These are phyloP conservation scores for Colletotrichum tropicale DNA, from an alignment of 2,329 filamentous ascomycete genomes.

Conservation along the genomic window DNA sequence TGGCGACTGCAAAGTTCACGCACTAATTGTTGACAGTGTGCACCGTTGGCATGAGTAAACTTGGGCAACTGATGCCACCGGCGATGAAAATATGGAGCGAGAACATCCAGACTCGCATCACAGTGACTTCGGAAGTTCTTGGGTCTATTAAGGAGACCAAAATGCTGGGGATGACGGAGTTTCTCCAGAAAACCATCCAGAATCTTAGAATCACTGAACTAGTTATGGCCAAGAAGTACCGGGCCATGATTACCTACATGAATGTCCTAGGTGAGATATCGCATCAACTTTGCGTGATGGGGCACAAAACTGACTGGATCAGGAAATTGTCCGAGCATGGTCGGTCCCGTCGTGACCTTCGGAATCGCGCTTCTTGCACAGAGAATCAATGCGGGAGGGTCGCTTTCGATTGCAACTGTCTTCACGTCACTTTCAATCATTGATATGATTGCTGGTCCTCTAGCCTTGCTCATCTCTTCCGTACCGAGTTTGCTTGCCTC, in stretches of 20 bases:
- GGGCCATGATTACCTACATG: slow-evolving; percentile 14
- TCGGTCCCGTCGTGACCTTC: slow-evolving; percentile 24
- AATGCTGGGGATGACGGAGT: slow-evolving; percentile 30
- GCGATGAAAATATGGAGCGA: slow-evolving; percentile 32
- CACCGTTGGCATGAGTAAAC: slow-evolving; percentile 27
- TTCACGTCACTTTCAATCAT: slow-evolving; percentile 30
- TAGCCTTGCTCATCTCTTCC: slow-evolving; percentile 23
- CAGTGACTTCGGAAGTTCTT: slow-evolving; percentile 30
- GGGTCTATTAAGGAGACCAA: slow-evolving; percentile 34
- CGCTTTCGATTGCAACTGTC: slow-evolving; percentile 6
- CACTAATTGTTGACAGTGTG: slow-evolving; percentile 22
- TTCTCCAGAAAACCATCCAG: slow-evolving; percentile 22
- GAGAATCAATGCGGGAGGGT: neutral
- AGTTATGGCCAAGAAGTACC: slow-evolving; percentile 23
- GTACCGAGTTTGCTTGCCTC: slow-evolving; percentile 26
- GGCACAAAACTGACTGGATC: neutral
- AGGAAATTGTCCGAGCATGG: slow-evolving; percentile 13
- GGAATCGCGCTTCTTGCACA: slow-evolving; percentile 22
- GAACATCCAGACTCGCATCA: slow-evolving; percentile 31
- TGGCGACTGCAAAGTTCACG: too few species aligned
- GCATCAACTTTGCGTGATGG: too few species aligned
- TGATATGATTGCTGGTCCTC: slow-evolving; percentile 21
- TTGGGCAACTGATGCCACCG: slow-evolving; percentile 27
- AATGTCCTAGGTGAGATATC: slow-evolving; percentile 1
- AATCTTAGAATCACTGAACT: slow-evolving; percentile 23